phyloP scores from a whole-genome alignment of 768 basidiomycete genomes.

The Tylopilus sp. region DNA sequence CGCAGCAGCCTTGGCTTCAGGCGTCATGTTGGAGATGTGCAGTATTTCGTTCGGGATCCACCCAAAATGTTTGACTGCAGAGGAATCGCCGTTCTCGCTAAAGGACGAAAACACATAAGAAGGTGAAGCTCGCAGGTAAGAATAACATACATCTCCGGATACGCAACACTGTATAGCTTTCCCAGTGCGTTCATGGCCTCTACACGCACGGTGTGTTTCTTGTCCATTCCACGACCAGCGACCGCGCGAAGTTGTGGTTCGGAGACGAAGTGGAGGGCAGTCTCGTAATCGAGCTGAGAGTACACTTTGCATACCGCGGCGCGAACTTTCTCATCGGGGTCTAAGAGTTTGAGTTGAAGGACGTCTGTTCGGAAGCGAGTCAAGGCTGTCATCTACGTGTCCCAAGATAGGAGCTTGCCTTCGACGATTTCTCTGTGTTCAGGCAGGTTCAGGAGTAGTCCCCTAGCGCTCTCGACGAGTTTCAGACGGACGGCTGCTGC shows the following conservation, averaged over 20 bases:
- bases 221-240: conserved; percentile 75
- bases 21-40: conserved; percentile 44
- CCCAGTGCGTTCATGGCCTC: conserved; percentile 80
- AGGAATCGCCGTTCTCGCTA: conserved; percentile 77
- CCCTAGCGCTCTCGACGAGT: conserved; percentile 68
- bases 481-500: conserved; percentile 64
- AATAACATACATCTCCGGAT: conserved; percentile 77
- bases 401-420: conserved; percentile 43
- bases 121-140: background rate
- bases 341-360: conserved; percentile 62
- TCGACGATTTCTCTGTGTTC: conserved; percentile 71
- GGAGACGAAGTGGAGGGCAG: conserved; percentile 77
- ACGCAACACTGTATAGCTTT: conserved; percentile 76
- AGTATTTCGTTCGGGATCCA: conserved; percentile 89
- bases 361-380: conserved; percentile 40
- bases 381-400: background rate
- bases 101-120: background rate
- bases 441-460: conserved; percentile 59
- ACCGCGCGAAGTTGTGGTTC: conserved; percentile 58
- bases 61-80: conserved; percentile 74
- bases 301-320: conserved; percentile 81
- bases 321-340: conserved; percentile 91
- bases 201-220: conserved; percentile 67
- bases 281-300: conserved; percentile 86
- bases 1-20: conserved; percentile 61